A percentile compares a stretch with the other conserved stretches of the same genome.
phyloP scores from a whole-genome alignment of 768 basidiomycete species.

The Lactarius pseudohatsudake region DNA sequence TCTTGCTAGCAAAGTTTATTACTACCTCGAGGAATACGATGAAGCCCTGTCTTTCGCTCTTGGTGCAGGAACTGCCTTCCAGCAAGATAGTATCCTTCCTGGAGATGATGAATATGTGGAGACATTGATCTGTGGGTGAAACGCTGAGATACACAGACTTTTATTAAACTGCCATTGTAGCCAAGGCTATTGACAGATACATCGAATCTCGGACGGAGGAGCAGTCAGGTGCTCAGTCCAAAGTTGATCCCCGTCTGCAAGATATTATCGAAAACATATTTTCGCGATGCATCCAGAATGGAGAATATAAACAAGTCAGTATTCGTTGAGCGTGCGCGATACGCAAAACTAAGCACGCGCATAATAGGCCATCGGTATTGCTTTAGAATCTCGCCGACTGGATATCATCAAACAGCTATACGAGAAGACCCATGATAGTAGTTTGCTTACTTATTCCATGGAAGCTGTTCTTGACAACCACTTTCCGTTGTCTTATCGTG shows the following conservation, averaged over 20 bases:
- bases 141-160: background rate
- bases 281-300: conserved; percentile 77
- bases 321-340: background rate
- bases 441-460: conserved; percentile 87
- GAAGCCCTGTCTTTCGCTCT: conserved; percentile 96
- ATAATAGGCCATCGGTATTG: conserved; percentile 88
- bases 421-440: conserved; percentile 67
- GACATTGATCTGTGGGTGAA: conserved; percentile 84
- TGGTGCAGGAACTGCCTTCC: conserved; percentile 84
- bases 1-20: conserved; percentile 97
- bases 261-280: conserved; percentile 90
- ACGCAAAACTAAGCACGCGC: conserved; percentile 16
- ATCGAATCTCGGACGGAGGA: conserved; percentile 68
- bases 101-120: conserved; percentile 88
- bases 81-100: conserved; percentile 59
- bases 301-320: conserved; percentile 85
- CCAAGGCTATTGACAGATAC: conserved; percentile 95
- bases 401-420: conserved; percentile 85
- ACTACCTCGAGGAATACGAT: conserved; percentile 92
- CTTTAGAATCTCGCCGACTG: conserved; percentile 85
- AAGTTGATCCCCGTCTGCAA: conserved; percentile 79
- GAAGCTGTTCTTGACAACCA: conserved; percentile 88
- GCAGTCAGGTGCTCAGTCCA: conserved; percentile 46
- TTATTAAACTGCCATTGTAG: conserved; percentile 41
- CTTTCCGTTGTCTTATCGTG: conserved; percentile 81